A percentile compares a stretch with the other conserved stretches of the same genome.
Evolutionary conservation across 2,329 filamentous ascomycete genomes (phyloP).

Genomic region (Dactylonectria macrodidyma): DNA sequence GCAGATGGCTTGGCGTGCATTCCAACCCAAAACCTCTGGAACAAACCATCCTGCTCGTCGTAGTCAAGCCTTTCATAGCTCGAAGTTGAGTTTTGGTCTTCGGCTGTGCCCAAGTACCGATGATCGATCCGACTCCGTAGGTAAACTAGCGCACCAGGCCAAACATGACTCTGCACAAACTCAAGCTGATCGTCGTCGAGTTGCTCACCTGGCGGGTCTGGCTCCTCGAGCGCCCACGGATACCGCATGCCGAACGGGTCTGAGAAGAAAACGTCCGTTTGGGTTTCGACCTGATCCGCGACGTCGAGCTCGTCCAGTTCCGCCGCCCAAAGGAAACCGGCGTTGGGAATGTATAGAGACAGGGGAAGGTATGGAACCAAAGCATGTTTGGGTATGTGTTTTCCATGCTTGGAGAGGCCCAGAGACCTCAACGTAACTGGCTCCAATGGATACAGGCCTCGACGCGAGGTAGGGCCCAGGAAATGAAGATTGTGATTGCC

Average conservation of each 20-base stretch:
- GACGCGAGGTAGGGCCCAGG: not conserved
- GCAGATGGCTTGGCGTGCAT: not conserved
- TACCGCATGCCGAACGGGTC: not conserved
- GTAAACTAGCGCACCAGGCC: not conserved
- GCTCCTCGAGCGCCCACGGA: not conserved
- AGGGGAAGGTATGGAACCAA: not conserved
- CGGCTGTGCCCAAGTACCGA: not conserved
- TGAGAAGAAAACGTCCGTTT: not conserved
- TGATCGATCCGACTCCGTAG: not conserved
- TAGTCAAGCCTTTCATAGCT: not conserved
- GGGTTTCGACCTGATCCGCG: not conserved
- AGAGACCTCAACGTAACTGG: not conserved
- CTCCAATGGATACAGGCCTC: not conserved
- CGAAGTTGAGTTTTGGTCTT: not conserved
- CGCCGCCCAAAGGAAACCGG: not conserved
- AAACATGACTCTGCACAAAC: not conserved
- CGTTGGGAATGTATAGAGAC: not conserved
- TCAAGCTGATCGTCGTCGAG: not conserved
- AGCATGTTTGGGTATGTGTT: slow-evolving; percentile 1
- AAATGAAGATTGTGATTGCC: not conserved
- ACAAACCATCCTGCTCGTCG: not conserved
- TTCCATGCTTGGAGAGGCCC: not conserved
- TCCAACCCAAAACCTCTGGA: not conserved
- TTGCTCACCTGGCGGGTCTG: not conserved
- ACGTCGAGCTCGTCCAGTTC: not conserved